These are phyloP conservation scores for Solanum chilense DNA, from an alignment of 257 asterid species.

Conservation along the genomic window DNA sequence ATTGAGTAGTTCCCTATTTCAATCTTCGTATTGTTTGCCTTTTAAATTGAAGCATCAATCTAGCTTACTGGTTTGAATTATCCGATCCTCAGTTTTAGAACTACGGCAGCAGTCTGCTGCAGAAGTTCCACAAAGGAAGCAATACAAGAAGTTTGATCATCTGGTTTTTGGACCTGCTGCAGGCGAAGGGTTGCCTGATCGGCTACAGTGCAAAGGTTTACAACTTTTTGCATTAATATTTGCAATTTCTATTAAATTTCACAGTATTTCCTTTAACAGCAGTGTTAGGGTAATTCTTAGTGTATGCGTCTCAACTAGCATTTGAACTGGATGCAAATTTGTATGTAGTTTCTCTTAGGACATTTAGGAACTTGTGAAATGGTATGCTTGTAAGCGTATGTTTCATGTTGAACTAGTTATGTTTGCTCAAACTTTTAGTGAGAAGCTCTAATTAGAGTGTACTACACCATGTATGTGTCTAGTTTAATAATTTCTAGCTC, in stretches of 20 bases:
- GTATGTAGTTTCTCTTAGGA: neutral
- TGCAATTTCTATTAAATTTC: neutral
- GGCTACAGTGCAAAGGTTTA: slow-evolving; percentile 79
- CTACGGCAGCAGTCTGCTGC: slow-evolving; percentile 26
- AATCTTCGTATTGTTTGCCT: neutral
- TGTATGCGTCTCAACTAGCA: neutral
- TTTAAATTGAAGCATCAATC: neutral
- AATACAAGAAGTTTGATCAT: slow-evolving; percentile 53
- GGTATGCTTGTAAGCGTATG: neutral
- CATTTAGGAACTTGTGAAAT: neutral
- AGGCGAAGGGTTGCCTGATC: slow-evolving; percentile 67
- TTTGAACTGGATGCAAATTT: neutral
- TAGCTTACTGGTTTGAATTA: neutral
- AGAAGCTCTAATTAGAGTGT: neutral
- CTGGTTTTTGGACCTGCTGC: slow-evolving; percentile 80
- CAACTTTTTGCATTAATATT: neutral
- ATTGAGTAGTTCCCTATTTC: neutral
- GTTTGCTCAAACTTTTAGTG: neutral
- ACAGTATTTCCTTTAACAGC: no score
- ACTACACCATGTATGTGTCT: neutral
- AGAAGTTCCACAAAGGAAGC: slow-evolving; percentile 18
- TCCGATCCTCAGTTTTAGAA: slow-evolving; percentile 48
- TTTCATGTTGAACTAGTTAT: neutral
- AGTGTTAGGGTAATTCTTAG: neutral
- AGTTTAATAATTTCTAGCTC: neutral